Base-by-base conservation (phyloP, 2,329 filamentous ascomycete genomes). In the Rosellinia necatrix region DNA sequence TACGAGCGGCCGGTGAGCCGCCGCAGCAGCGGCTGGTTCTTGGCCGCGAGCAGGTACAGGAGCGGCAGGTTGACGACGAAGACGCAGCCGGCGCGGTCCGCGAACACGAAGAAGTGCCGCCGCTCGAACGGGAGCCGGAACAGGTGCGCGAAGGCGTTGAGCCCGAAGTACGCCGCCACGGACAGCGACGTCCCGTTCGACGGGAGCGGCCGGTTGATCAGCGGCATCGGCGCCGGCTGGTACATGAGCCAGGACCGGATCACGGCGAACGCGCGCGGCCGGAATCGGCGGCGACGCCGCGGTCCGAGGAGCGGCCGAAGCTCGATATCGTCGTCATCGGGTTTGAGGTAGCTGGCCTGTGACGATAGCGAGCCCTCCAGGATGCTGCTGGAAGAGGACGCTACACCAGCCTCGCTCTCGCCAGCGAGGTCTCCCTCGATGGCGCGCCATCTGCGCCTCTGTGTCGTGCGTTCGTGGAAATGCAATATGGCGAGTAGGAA, bases 11-110 rank as follows among this genome's bases (percentile, higher is more conserved):
- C 84, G 0, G 85, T 87, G 15, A 89, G 72, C 2, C 76, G 63
- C 55, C 81, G 81, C 29, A 88, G 66, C 0, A 88, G 66, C 0
- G 85, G 86, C 59, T 87, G 85, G 56, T 85, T 88, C 68, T 89
- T 89, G 27, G 86, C 85, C 2, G 82, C 80, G 3, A 89, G 75
- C 4, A 88, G 73, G 67, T 89, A 88, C 3, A 88, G 74, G 3
- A 80, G 68, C 0, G 78, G 78, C 1, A 81, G 70, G 62, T 81
- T 80, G 64, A 74, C 75, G 47, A 77, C 68, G 62, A 80, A 80
- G 19, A 85, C 65, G 37, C 81, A 74, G 4, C 82, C 82, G 32
- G 80, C 77, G 25, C 83, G 75, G 64, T 87, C 83, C 54, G 81
- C 80, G 43, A 86, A 79, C 49, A 83, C 76, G 66, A 86, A 84